Conservation (phyloP, 2,329 filamentous ascomycete species). For the Fusarium begoniae region DNA sequence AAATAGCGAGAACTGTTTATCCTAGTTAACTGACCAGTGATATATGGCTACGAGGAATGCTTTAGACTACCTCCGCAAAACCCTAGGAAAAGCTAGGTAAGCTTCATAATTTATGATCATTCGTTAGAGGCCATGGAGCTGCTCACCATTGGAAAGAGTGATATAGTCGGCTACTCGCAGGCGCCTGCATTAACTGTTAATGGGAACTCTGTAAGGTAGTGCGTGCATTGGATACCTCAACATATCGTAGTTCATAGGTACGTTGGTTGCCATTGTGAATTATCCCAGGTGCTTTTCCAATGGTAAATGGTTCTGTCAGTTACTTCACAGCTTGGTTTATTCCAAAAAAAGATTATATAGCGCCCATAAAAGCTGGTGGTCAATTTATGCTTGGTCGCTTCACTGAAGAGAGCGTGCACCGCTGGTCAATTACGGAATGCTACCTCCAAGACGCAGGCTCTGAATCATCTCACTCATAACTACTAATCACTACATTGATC, state of each 20-base stretch:
- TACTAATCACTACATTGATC: not conserved
- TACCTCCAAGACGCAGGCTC: not conserved
- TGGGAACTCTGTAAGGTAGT: fast-evolving
- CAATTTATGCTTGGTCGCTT: not conserved
- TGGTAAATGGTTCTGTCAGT: not conserved
- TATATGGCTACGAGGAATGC: not conserved
- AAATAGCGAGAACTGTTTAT: not conserved
- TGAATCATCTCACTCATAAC: not conserved
- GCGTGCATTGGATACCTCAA: not conserved
- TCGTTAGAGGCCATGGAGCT: fast-evolving
- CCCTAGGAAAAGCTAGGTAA: not conserved
- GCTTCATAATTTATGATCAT: not conserved
- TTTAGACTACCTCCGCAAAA: not conserved
- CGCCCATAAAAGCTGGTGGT: too few species aligned
- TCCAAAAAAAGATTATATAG: not conserved
- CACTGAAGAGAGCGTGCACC: too few species aligned
- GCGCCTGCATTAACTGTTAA: not conserved
- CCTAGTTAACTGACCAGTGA: not conserved
- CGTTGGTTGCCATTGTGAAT: not conserved
- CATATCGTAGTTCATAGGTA: not conserved
- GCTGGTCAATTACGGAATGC: not conserved
- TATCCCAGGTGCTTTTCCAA: not conserved
- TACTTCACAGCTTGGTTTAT: not conserved
- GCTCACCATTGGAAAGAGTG: not conserved
- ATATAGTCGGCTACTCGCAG: not conserved